Evolutionary conservation across 495 filamentous ascomycete genomes (phyloP), one percentile per base, ranked within the genome.

Genomic region (Daldinia concentrica): DNA sequence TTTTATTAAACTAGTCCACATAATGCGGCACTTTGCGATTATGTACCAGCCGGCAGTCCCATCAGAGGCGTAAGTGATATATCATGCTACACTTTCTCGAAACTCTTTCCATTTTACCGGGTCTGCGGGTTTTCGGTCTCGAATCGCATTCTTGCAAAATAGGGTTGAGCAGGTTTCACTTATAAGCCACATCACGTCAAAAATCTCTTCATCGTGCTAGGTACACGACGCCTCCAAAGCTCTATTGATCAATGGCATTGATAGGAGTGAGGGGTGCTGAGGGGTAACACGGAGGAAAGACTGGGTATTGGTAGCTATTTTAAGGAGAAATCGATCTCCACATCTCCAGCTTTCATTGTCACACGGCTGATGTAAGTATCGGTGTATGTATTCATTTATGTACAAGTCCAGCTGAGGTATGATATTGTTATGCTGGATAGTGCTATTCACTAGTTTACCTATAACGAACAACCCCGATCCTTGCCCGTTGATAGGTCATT

Each of bases 291-390:
- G 29, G 39, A n/a, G n/a, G 26, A 14, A 57, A 51, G 41, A 30
- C 51, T 50, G 37, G 71, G 52, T 66, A 66, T 58, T 22, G 30
- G 45, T 63, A 66, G 57, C 71, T 73, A 73, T 73, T 73, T 69
- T 73, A 60, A 62, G 70, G 58, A 63, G 65, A 34, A 54, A 59
- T 55, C 19, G 15, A 58, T 69, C 70, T 26, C 70, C 65, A 69
- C 70, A 64, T 66, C 60, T 68, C 65, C 61, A 69, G 70, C 61
- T 73, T 69, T 51, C 55, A 32, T 66, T 24, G 43, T 66, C 19
- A 59, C 64, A 66, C 64, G 56, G 56, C 30, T 32, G 37, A 54
- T 52, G 64, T 66, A 66, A 43, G 26, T 34, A 26, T 56, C 15
- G 6, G 6, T 56, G 14, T 29, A 30, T 8, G 15, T 43, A 43